phyloP scores from a whole-genome alignment of 306 rosid species.

The Cajanus cajan region DNA sequence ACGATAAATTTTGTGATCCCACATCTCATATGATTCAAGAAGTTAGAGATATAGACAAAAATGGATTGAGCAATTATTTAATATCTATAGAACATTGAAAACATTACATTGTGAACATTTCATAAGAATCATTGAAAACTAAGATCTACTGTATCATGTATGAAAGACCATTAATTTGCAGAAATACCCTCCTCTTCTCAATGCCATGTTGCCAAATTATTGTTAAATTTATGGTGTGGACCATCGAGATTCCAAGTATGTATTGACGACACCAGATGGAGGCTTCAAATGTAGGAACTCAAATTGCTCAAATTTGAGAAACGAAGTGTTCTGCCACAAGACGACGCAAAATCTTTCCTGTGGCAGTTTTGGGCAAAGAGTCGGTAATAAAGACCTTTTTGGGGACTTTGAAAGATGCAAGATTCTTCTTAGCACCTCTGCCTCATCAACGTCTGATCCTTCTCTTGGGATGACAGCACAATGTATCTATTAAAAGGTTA shows the following conservation, averaged over 20 bases:
- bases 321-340: slow-evolving; percentile 71
- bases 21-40: neutral
- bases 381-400: slow-evolving; percentile 73
- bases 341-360: slow-evolving; percentile 82
- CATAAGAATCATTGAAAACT: neutral
- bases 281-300: slow-evolving; percentile 35
- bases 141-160: neutral
- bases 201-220: neutral
- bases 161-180: neutral
- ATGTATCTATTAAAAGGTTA: slow-evolving; percentile 51
- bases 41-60: neutral
- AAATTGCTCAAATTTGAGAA: slow-evolving; percentile 43
- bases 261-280: neutral
- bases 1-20: neutral
- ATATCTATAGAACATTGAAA: neutral
- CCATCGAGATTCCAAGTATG: neutral
- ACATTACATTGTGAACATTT: neutral
- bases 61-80: neutral
- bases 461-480: slow-evolving; percentile 82
- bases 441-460: slow-evolving; percentile 54
- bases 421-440: slow-evolving; percentile 71
- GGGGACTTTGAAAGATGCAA: slow-evolving; percentile 80
- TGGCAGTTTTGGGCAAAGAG: slow-evolving; percentile 77
- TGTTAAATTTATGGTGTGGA: neutral
- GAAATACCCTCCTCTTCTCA: neutral